These are phyloP conservation scores for Aaosphaeria arxii DNA, from an alignment of 2,329 filamentous ascomycete genomes.

Conservation along the genomic window DNA sequence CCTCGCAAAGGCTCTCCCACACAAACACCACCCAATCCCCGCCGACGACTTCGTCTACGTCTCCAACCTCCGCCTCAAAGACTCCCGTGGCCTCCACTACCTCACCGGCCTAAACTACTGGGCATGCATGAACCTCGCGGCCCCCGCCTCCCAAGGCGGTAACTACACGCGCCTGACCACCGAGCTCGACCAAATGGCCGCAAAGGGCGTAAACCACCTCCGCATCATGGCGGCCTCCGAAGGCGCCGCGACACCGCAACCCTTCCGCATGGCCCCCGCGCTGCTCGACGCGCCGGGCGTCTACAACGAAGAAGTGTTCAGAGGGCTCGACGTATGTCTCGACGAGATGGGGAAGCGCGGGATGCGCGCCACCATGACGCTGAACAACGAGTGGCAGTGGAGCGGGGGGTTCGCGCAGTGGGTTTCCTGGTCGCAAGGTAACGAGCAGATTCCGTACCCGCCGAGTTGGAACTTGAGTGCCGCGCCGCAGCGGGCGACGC, in stretches of 20 bases:
- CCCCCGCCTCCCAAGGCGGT: constrained; percentile 31
- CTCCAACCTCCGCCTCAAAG: constrained; percentile 31
- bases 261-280: constrained; percentile 39
- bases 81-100: constrained; percentile 34
- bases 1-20: no score
- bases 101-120: constrained; percentile 41
- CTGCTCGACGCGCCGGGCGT: constrained; percentile 33
- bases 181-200: constrained; percentile 41
- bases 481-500: constrained; percentile 28
- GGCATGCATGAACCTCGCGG: constrained; percentile 41
- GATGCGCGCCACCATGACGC: constrained; percentile 41
- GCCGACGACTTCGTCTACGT: constrained; percentile 36
- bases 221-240: constrained; percentile 41
- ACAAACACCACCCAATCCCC: constrained; percentile 9
- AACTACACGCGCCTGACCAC: constrained; percentile 36
- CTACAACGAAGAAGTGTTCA: constrained; percentile 40
- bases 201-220: constrained; percentile 39
- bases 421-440: constrained; percentile 34
- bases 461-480: constrained; percentile 38
- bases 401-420: constrained; percentile 38
- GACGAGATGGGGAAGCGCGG: constrained; percentile 39
- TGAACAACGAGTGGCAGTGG: constrained; percentile 42
- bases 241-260: constrained; percentile 36
- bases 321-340: constrained; percentile 37
- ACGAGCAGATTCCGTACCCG: constrained; percentile 35